A percentile compares a stretch with the other conserved stretches of the same genome.
Conservation (phyloP, 1,284 basidiomycete genomes). For the Puccinia sorghi region DNA sequence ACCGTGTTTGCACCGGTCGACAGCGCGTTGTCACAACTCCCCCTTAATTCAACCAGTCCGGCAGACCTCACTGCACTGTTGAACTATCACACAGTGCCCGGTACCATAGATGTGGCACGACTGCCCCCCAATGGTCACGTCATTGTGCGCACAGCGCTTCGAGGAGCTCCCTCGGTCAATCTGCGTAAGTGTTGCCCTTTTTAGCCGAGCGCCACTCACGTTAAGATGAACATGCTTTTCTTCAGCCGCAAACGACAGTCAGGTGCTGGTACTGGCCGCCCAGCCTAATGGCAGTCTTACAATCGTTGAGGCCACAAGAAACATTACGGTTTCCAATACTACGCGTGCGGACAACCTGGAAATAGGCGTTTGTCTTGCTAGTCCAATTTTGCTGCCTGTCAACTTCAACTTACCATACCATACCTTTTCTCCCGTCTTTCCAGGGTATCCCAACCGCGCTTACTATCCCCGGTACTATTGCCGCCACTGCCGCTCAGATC, state of each 20-base stretch:
- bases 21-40: slow-evolving; percentile 12
- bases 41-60: slow-evolving; percentile 26
- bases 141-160: slow-evolving; percentile 33
- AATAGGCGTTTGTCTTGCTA: slow-evolving; percentile 1
- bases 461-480: slow-evolving; percentile 38
- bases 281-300: slow-evolving; percentile 21
- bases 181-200: slow-evolving; percentile 28
- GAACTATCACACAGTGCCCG: slow-evolving; percentile 40
- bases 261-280: slow-evolving; percentile 36
- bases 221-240: not conserved
- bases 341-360: slow-evolving; percentile 26
- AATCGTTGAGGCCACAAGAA: slow-evolving; percentile 29
- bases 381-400: not conserved
- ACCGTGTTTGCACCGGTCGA: slow-evolving; percentile 42
- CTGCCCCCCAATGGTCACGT: slow-evolving; percentile 27
- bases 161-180: slow-evolving; percentile 20
- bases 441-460: slow-evolving; percentile 26
- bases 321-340: slow-evolving; percentile 28
- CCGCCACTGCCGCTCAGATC: slow-evolving; percentile 5
- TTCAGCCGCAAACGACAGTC: slow-evolving; percentile 39
- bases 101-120: slow-evolving; percentile 13
- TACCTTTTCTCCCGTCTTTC: not conserved
- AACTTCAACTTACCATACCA: not conserved
- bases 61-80: slow-evolving; percentile 38
- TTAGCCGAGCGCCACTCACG: not conserved